phyloP scores from a whole-genome alignment of 2,329 filamentous ascomycete genomes.

The Aspergillus pseudonomiae region DNA sequence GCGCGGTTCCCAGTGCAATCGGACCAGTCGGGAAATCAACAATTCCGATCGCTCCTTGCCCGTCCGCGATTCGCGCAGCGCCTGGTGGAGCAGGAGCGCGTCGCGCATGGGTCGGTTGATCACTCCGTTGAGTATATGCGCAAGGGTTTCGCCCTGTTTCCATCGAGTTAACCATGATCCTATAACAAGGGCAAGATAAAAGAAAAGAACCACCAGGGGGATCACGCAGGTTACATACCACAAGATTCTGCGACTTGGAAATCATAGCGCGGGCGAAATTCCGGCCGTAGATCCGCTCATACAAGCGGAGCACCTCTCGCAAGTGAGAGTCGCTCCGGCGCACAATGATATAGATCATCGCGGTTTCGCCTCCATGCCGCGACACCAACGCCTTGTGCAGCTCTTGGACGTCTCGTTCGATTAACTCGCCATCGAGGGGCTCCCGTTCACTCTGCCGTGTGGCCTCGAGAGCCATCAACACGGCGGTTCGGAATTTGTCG shows the following conservation, averaged over 20 bases:
- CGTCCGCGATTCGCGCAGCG: slow-evolving; percentile 72
- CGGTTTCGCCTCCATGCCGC: slow-evolving; percentile 76
- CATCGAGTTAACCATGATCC: slow-evolving; percentile 13
- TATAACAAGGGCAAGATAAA: not conserved
- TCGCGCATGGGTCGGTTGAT: slow-evolving; percentile 96
- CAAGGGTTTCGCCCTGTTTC: slow-evolving; percentile 82
- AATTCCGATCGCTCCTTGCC: slow-evolving; percentile 79
- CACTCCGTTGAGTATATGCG: slow-evolving; percentile 93
- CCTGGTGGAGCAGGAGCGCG: slow-evolving; percentile 86
- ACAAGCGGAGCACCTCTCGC: slow-evolving; percentile 74
- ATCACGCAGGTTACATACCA: slow-evolving; percentile 63
- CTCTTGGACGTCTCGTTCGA: slow-evolving; percentile 72
- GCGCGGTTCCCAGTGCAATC: slow-evolving; percentile 87
- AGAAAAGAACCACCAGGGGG: not conserved
- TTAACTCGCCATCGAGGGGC: slow-evolving; percentile 61
- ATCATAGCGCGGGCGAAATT: slow-evolving; percentile 91
- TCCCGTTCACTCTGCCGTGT: slow-evolving; percentile 80
- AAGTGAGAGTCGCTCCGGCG: slow-evolving; percentile 80
- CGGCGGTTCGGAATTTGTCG: slow-evolving; percentile 91
- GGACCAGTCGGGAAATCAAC: slow-evolving; percentile 82
- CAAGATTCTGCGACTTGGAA: slow-evolving; percentile 85
- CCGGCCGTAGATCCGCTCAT: slow-evolving; percentile 70
- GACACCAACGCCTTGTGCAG: slow-evolving; percentile 72
- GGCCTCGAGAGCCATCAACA: slow-evolving; percentile 81
- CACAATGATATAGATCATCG: slow-evolving; percentile 84